These are phyloP conservation scores for Leccinum huronense DNA, from an alignment of 1,284 basidiomycete genomes.

Conservation along the genomic window DNA sequence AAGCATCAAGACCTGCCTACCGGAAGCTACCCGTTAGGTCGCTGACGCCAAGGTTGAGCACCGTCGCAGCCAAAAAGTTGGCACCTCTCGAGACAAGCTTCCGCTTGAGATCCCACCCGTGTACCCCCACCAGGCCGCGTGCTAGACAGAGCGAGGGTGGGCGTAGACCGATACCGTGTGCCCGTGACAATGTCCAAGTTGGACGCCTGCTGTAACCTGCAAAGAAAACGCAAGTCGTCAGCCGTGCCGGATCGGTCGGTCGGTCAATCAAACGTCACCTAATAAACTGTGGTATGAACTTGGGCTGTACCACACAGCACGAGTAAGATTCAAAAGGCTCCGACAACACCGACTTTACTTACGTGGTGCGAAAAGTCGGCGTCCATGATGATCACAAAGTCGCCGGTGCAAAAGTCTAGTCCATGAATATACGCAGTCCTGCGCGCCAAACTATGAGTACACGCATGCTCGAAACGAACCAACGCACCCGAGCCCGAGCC, in stretches of 20 bases:
- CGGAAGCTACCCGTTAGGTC: constrained; percentile 87
- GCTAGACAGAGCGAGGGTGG: constrained; percentile 51
- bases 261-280: constrained; percentile 43
- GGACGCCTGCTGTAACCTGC: constrained; percentile 72
- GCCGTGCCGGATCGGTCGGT: background rate
- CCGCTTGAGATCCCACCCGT: constrained; percentile 87
- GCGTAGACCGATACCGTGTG: constrained; percentile 74
- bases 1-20: constrained; percentile 40
- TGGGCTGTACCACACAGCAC: constrained; percentile 53
- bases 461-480: background rate
- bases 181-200: constrained; percentile 90
- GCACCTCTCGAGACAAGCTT: constrained; percentile 85
- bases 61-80: constrained; percentile 82
- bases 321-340: background rate
- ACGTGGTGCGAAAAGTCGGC: constrained; percentile 96
- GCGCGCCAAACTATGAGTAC: constrained; percentile 10
- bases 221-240: constrained; percentile 9
- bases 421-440: constrained; percentile 94
- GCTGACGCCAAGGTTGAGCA: constrained; percentile 79
- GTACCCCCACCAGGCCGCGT: constrained; percentile 72
- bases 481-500: constrained; percentile 62
- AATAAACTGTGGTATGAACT: constrained; percentile 89
- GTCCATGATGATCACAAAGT: constrained; percentile 96
- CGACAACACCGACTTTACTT: constrained; percentile 30
- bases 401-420: constrained; percentile 83